Conservation (phyloP, 129 eudicot species). For the Mikania micrantha region DNA sequence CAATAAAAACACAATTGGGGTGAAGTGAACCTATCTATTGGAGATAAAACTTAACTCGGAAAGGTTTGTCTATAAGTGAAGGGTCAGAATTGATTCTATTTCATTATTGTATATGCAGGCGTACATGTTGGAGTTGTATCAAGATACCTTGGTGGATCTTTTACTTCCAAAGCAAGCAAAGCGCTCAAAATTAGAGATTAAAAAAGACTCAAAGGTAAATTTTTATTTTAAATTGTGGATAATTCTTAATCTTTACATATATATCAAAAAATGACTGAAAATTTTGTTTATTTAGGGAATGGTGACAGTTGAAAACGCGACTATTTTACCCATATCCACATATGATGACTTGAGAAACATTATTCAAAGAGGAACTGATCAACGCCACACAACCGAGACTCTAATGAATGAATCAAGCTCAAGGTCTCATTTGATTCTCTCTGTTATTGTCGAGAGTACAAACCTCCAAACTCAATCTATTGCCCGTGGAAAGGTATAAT, state of each 20-base stretch:
- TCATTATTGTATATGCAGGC: conserved; percentile 45
- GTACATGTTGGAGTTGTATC: conserved; percentile 94
- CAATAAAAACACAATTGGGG: no score
- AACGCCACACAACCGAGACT: conserved; percentile 87
- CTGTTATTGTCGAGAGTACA: conserved; percentile 77
- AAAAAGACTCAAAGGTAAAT: conserved; percentile 87
- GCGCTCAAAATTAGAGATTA: conserved; percentile 66
- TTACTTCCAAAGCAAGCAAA: conserved; percentile 68
- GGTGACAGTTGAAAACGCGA: conserved; percentile 86
- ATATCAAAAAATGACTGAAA: neutral
- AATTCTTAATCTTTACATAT: no score
- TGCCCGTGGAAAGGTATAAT: conserved; percentile 84
- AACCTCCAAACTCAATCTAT: conserved; percentile 92
- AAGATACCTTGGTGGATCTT: conserved; percentile 88
- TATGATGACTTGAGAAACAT: conserved; percentile 62
- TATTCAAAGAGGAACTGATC: conserved; percentile 89
- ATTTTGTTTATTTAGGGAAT: conserved; percentile 51
- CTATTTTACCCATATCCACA: conserved; percentile 57
- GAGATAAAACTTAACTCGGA: no score
- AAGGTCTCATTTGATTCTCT: conserved; percentile 87
- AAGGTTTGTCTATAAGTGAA: no score
- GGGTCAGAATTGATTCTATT: neutral
- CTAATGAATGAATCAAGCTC: conserved; percentile 95
- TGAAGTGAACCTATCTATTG: no score
- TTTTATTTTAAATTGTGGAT: no score